phyloP scores from a whole-genome alignment of 2,329 filamentous ascomycete species.

The Ceratocystis alfenasii region DNA sequence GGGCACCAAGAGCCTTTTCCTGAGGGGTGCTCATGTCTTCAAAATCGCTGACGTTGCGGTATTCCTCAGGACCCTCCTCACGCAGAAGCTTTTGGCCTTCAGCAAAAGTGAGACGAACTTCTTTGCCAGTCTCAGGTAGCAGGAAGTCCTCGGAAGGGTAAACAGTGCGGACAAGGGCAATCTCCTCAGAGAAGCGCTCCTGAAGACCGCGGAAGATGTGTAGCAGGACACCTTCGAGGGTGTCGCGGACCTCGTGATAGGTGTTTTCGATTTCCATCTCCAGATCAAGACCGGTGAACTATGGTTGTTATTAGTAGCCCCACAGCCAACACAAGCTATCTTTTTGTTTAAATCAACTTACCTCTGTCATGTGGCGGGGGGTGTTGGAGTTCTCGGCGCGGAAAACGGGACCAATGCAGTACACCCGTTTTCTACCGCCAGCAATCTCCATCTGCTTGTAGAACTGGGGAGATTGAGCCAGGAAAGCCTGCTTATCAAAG shows the following conservation, averaged over 20 bases:
- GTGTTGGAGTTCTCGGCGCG: constrained; percentile 80
- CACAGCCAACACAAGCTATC: constrained; percentile 19
- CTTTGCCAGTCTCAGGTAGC: constrained; percentile 60
- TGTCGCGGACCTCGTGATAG: constrained; percentile 62
- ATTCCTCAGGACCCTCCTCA: constrained; percentile 58
- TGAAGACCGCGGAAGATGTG: constrained; percentile 67
- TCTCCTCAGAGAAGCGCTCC: constrained; percentile 55
- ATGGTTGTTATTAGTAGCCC: not conserved
- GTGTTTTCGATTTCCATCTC: constrained; percentile 77
- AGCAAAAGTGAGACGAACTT: constrained; percentile 64
- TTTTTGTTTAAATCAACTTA: not conserved
- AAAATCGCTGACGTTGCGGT: constrained; percentile 55
- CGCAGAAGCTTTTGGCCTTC: constrained; percentile 68
- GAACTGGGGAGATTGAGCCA: constrained; percentile 72
- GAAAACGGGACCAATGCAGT: constrained; percentile 70
- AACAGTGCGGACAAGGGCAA: constrained; percentile 57
- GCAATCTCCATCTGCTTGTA: constrained; percentile 84
- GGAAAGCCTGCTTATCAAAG: constrained; percentile 70
- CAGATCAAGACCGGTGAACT: constrained; percentile 77
- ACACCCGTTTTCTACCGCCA: constrained; percentile 63
- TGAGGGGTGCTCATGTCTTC: constrained; percentile 73
- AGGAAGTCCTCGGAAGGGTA: constrained; percentile 71
- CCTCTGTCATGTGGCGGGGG: constrained; percentile 68
- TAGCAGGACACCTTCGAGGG: constrained; percentile 63
- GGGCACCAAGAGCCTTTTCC: constrained; percentile 76